Evolutionary conservation across 495 filamentous ascomycete genomes (phyloP).

Genomic region (Sabuloglossum arenarium): DNA sequence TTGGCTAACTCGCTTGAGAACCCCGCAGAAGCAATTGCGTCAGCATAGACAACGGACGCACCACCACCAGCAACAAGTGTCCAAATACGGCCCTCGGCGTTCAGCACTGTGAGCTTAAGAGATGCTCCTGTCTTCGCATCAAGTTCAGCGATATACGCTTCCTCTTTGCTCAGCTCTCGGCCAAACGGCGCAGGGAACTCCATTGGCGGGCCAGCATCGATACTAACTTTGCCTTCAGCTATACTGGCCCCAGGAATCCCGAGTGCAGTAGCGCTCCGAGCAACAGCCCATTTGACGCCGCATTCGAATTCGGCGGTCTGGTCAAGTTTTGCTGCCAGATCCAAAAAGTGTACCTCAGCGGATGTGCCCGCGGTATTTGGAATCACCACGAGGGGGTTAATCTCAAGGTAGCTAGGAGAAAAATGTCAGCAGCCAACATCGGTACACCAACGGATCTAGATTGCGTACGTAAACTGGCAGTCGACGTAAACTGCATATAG

Average conservation of each 20-base stretch:
- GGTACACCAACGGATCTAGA: background rate
- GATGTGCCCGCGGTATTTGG: constrained; percentile 83
- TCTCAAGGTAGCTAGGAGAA: constrained; percentile 60
- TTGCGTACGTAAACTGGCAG: constrained; percentile 75
- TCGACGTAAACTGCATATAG: constrained; percentile 97
- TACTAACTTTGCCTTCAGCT: constrained; percentile 54
- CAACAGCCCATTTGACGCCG: constrained; percentile 94
- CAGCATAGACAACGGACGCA: constrained; percentile 97
- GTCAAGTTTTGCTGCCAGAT: constrained; percentile 95
- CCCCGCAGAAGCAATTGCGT: constrained; percentile 91
- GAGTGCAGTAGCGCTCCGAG: constrained; percentile 68
- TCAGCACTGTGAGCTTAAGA: constrained; percentile 92
- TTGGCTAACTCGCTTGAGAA: constrained; percentile 95
- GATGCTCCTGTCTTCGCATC: constrained; percentile 99
- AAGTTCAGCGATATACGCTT: constrained; percentile 94
- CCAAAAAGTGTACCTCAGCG: constrained; percentile 91
- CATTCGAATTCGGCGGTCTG: constrained; percentile 99
- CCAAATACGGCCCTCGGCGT: constrained; percentile 82
- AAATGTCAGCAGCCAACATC: background rate
- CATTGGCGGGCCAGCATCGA: constrained; percentile 94
- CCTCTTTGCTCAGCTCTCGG: constrained; percentile 93
- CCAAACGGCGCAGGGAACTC: constrained; percentile 98
- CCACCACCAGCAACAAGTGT: constrained; percentile 97
- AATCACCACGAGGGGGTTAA: constrained; percentile 96
- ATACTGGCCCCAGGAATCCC: constrained; percentile 44